Evolutionary conservation across 2,329 filamentous ascomycete genomes (phyloP).

Genomic region (Xylaria sp.): DNA sequence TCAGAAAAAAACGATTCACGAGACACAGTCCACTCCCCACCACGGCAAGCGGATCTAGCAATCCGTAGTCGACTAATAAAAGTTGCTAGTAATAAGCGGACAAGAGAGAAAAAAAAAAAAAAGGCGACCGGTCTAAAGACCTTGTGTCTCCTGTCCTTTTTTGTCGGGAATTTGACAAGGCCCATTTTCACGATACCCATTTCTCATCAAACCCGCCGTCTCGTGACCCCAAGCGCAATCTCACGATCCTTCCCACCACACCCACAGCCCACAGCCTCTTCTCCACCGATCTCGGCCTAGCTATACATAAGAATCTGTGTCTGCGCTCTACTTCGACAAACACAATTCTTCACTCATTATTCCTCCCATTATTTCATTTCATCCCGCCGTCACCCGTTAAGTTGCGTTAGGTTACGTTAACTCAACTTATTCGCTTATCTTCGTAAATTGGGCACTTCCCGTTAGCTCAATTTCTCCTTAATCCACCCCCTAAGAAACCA

Average conservation of each 20-base stretch:
- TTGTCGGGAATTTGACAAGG: slow-evolving; percentile 32
- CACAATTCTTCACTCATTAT: background rate
- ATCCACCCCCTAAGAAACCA: slow-evolving; percentile 16
- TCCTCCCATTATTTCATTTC: slow-evolving; percentile 33
- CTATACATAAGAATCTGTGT: slow-evolving; percentile 30
- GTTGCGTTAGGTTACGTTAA: background rate
- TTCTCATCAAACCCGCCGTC: slow-evolving; percentile 40
- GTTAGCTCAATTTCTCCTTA: slow-evolving; percentile 2
- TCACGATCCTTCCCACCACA: slow-evolving; percentile 33
- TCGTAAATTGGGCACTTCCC: slow-evolving; percentile 14
- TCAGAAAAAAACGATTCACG: slow-evolving; percentile 38
- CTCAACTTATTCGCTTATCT: slow-evolving; percentile 17
- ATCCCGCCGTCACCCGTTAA: slow-evolving; percentile 11
- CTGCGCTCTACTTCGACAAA: slow-evolving; percentile 17
- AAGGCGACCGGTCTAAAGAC: slow-evolving; percentile 8
- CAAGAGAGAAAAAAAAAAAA: background rate
- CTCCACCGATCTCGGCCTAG: slow-evolving; percentile 37
- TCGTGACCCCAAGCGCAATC: slow-evolving; percentile 39
- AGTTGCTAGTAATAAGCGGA: slow-evolving; percentile 37
- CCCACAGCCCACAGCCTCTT: slow-evolving; percentile 27
- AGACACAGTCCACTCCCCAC: slow-evolving; percentile 35
- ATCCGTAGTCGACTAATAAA: slow-evolving; percentile 37
- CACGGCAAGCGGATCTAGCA: slow-evolving; percentile 40
- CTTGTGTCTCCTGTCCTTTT: background rate
- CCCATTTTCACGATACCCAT: slow-evolving; percentile 34